Percentiles rank a stretch among this genome's conserved stretches.
Evolutionary conservation across 2,329 filamentous ascomycete genomes (phyloP).

Genomic region (Cephalotrichum gorgonifer): DNA sequence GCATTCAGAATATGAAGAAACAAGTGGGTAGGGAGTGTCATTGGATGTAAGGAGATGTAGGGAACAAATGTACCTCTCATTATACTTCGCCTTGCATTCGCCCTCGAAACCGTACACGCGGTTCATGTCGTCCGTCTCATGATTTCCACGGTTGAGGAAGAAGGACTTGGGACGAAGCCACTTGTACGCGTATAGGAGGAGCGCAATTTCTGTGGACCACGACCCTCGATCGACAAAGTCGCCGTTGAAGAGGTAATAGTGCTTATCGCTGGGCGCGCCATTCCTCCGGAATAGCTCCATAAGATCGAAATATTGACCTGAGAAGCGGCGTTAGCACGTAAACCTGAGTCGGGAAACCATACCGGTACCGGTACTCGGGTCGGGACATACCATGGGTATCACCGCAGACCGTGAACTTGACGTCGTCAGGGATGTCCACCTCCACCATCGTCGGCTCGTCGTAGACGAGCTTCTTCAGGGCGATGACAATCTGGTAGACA

Average conservation of each 20-base stretch:
- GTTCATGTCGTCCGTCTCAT: conserved; percentile 99
- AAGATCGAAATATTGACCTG: conserved; percentile 93
- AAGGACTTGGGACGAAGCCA: conserved; percentile 81
- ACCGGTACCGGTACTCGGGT: too few species aligned
- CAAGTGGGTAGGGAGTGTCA: neutral
- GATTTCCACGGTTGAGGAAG: conserved; percentile 96
- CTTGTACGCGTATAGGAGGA: conserved; percentile 93
- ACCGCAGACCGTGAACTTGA: conserved; percentile 84
- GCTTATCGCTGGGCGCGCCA: conserved; percentile 71
- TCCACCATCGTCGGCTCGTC: conserved; percentile 97
- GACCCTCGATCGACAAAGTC: conserved; percentile 97
- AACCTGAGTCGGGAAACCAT: neutral
- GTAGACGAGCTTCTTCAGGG: conserved; percentile 81
- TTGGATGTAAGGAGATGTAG: neutral
- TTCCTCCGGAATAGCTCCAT: conserved; percentile 93
- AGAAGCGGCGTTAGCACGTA: neutral
- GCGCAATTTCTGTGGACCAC: conserved; percentile 95
- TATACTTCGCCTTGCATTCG: conserved; percentile 97
- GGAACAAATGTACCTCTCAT: conserved; percentile 47
- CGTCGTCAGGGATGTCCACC: conserved; percentile 66
- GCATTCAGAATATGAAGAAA: neutral
- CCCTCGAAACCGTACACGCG: conserved; percentile 96
- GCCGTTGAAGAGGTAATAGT: conserved; percentile 95
- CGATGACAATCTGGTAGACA: conserved; percentile 89
- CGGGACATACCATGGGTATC: conserved; percentile 77